phyloP scores from a whole-genome alignment of 2,329 filamentous ascomycete genomes.

The Neonectria faginata region DNA sequence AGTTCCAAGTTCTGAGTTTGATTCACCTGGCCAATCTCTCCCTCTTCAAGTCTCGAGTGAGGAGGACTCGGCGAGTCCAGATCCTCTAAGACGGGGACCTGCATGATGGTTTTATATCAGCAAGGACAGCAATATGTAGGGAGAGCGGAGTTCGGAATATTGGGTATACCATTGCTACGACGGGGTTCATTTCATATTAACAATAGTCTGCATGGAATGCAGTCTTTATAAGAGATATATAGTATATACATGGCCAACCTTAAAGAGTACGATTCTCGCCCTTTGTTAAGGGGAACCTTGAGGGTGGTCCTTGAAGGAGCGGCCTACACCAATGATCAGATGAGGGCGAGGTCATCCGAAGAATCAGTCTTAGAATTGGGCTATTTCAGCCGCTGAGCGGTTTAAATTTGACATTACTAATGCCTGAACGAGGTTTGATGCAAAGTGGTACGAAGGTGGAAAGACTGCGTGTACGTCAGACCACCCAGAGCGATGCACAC shows the following conservation, averaged over 20 bases:
- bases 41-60: constrained; percentile 1
- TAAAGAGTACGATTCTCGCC: not conserved
- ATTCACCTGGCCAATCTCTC: not conserved
- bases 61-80: not conserved
- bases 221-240: constrained; percentile 1
- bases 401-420: too few relatives aligned
- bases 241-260: not conserved
- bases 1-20: not conserved
- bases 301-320: not conserved
- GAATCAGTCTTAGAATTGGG: too few relatives aligned
- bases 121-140: too few relatives aligned
- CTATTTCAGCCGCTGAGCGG: too few relatives aligned
- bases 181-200: constrained; percentile 6
- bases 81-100: not conserved
- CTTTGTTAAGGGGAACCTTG: not conserved
- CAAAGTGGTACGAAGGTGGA: too few relatives aligned
- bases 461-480: not conserved
- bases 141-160: not conserved
- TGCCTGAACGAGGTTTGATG: too few relatives aligned
- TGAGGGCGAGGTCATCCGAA: too few relatives aligned
- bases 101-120: not conserved
- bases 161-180: not conserved
- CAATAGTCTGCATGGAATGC: not conserved
- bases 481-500: not conserved
- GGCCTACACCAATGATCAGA: too few relatives aligned